phyloP scores from a whole-genome alignment of 2,329 filamentous ascomycete genomes.

The Penicillium freii region DNA sequence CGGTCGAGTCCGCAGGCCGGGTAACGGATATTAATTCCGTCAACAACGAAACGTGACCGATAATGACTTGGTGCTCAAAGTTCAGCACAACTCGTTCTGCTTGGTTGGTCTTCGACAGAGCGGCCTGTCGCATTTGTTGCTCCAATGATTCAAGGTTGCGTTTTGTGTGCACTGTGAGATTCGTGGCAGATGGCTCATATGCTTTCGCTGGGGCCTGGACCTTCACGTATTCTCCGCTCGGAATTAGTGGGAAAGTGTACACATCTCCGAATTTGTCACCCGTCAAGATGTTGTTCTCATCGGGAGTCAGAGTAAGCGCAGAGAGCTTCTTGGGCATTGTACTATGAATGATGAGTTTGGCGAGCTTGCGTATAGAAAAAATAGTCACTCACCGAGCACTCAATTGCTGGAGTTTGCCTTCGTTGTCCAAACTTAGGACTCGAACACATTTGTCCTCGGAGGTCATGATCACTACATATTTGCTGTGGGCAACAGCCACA shows the following conservation, averaged over 20 bases:
- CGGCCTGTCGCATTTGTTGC: conserved; percentile 53
- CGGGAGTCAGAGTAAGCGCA: conserved; percentile 67
- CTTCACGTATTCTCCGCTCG: conserved; percentile 37
- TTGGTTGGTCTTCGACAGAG: conserved; percentile 40
- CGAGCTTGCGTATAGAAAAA: background rate
- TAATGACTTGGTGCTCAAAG: conserved; percentile 74
- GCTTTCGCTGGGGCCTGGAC: conserved; percentile 28
- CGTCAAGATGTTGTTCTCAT: conserved; percentile 70
- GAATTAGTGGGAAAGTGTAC: conserved; percentile 76
- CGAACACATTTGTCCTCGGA: conserved; percentile 89
- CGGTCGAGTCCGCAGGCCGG: conserved; percentile 47
- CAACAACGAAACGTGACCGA: conserved; percentile 94
- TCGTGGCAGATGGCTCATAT: conserved; percentile 54
- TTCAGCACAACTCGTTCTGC: conserved; percentile 50
- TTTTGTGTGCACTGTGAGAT: conserved; percentile 61
- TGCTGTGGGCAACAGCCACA: conserved; percentile 59
- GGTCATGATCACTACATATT: conserved; percentile 73
- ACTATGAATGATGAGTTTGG: conserved; percentile 46
- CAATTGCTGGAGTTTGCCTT: conserved; percentile 62
- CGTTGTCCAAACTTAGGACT: conserved; percentile 68
- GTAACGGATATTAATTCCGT: conserved; percentile 66
- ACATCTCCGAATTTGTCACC: conserved; percentile 98
- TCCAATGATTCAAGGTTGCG: conserved; percentile 59
- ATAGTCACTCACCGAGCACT: conserved; percentile 63
- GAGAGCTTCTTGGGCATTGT: conserved; percentile 87